A percentile compares a stretch with the other conserved stretches of the same genome.
Conservation (phyloP, 345 rosid species). For the Salix udensis region DNA sequence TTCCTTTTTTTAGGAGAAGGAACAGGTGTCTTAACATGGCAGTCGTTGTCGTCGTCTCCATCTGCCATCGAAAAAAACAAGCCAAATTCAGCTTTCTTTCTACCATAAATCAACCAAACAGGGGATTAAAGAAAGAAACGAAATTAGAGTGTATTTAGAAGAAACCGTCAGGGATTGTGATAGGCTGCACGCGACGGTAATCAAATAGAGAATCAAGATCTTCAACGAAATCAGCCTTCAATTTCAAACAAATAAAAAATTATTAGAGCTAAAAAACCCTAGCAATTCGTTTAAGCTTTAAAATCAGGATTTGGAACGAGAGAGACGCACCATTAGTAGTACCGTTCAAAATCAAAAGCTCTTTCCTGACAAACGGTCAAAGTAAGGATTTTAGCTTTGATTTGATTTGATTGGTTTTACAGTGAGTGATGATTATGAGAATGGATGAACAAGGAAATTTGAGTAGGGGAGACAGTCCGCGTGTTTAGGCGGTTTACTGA, state of each 20-base stretch:
- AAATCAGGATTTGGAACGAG: neutral
- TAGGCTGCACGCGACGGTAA: conserved; percentile 69
- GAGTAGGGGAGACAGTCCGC: too few relatives aligned
- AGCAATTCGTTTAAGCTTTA: neutral
- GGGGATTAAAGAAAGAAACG: neutral
- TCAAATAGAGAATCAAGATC: conserved; percentile 76
- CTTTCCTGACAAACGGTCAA: too few relatives aligned
- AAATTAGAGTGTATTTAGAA: conserved; percentile 6
- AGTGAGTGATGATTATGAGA: too few relatives aligned
- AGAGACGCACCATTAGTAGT: conserved; percentile 6
- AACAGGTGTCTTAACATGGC: conserved; percentile 12
- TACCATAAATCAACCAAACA: neutral
- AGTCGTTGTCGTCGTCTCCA: conserved; percentile 3
- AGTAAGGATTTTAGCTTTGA: too few relatives aligned
- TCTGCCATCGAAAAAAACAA: conserved; percentile 15
- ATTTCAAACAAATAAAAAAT: conserved; percentile 3
- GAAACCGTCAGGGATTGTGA: conserved; percentile 42
- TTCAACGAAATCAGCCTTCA: conserved; percentile 52
- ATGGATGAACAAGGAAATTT: too few relatives aligned
- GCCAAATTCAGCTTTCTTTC: neutral
- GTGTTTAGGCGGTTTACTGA: too few relatives aligned
- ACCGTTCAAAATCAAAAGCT: too few relatives aligned
- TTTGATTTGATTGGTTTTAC: too few relatives aligned
- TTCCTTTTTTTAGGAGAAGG: conserved; percentile 21
- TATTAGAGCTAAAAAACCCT: conserved; percentile 4